Conservation (phyloP, 1,284 basidiomycete genomes). For the Rhodotorula sp. region DNA sequence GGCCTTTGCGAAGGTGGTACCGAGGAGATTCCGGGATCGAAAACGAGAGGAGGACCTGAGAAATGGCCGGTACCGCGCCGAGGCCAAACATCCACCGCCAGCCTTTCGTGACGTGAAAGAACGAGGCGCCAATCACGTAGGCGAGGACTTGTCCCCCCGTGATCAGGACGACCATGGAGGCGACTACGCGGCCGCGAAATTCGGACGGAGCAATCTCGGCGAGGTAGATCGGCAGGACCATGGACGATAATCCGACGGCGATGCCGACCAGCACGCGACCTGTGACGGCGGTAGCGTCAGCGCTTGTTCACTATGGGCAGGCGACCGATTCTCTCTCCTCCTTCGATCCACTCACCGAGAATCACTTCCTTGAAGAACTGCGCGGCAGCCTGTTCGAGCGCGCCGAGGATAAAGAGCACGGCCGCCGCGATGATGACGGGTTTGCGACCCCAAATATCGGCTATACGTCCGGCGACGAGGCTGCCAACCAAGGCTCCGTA, state of each 20-base stretch:
- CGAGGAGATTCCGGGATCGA: slow-evolving; percentile 76
- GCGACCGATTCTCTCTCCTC: no score
- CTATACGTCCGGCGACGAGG: slow-evolving; percentile 26
- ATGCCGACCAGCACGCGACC: slow-evolving; percentile 52
- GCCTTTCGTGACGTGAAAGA: slow-evolving; percentile 45
- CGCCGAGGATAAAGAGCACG: slow-evolving; percentile 43
- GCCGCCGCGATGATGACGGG: slow-evolving; percentile 46
- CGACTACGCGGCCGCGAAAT: slow-evolving; percentile 51
- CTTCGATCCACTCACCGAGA: slow-evolving; percentile 27
- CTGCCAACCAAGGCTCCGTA: slow-evolving; percentile 45
- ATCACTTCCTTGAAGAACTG: slow-evolving; percentile 45
- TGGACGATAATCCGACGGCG: slow-evolving; percentile 49
- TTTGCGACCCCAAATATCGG: slow-evolving; percentile 51
- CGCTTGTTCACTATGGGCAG: neutral
- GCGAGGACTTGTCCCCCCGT: slow-evolving; percentile 50
- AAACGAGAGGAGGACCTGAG: slow-evolving; percentile 62
- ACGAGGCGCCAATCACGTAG: slow-evolving; percentile 45
- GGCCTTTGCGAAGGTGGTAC: slow-evolving; percentile 61
- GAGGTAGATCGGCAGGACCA: slow-evolving; percentile 51
- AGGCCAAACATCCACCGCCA: slow-evolving; percentile 52
- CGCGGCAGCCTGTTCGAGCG: slow-evolving; percentile 49
- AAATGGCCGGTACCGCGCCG: slow-evolving; percentile 46
- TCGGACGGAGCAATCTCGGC: slow-evolving; percentile 51
- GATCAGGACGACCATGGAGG: slow-evolving; percentile 46
- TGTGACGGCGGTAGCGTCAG: neutral